Conservation (phyloP, 805 yeast genomes). For the Wickerhamomyces chaumierensis region DNA sequence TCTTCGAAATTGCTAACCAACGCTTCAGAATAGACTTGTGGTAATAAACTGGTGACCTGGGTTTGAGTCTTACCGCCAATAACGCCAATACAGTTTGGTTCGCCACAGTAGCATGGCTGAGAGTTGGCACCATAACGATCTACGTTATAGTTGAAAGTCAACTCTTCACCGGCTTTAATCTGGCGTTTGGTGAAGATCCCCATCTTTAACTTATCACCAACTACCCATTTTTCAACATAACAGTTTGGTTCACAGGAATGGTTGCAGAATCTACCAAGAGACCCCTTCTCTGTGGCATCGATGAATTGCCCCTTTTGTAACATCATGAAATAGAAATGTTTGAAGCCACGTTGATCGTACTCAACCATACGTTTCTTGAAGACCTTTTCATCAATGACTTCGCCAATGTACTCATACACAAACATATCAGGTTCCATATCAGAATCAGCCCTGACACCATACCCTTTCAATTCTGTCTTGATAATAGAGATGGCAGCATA, state of each 20-base stretch:
- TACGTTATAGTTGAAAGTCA: slow-evolving; percentile 76
- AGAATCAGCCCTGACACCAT: slow-evolving; percentile 67
- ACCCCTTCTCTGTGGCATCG: slow-evolving; percentile 87
- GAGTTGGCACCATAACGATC: slow-evolving; percentile 93
- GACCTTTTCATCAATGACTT: slow-evolving; percentile 72
- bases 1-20: slow-evolving; percentile 47
- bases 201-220: slow-evolving; percentile 81
- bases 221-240: slow-evolving; percentile 95
- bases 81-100: slow-evolving; percentile 81
- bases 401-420: slow-evolving; percentile 89
- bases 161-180: slow-evolving; percentile 72
- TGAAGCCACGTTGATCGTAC: slow-evolving; percentile 57
- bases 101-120: slow-evolving; percentile 92
- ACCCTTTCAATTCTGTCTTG: slow-evolving; percentile 77
- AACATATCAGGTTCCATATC: slow-evolving; percentile 54
- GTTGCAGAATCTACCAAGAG: slow-evolving; percentile 83
- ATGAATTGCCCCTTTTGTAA: slow-evolving; percentile 84
- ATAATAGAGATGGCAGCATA: slow-evolving; percentile 76
- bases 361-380: slow-evolving; percentile 65
- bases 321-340: slow-evolving; percentile 95
- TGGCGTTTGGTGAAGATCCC: slow-evolving; percentile 83
- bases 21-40: slow-evolving; percentile 77
- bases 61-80: slow-evolving; percentile 98
- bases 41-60: slow-evolving; percentile 74
- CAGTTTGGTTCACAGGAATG: slow-evolving; percentile 95